phyloP scores from a whole-genome alignment of 164 flowering plant species.

The Macadamia integrifolia region DNA sequence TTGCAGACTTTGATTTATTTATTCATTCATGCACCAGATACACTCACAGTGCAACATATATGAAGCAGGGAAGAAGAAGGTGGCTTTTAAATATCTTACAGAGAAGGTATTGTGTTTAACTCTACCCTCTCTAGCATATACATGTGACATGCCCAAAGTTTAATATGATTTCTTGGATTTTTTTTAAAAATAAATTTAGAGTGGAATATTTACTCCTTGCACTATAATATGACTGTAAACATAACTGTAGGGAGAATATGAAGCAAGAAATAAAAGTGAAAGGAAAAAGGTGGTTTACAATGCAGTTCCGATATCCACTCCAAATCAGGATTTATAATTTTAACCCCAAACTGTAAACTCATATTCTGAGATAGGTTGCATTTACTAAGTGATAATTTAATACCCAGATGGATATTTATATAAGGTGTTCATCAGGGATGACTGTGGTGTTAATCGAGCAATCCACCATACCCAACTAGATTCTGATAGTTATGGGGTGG shows the following conservation, averaged over 20 bases:
- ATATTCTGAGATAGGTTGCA: no score
- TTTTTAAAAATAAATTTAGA: neutral
- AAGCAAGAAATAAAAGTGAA: no score
- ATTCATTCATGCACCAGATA: slow-evolving; percentile 38
- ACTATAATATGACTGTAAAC: neutral
- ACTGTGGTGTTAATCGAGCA: no score
- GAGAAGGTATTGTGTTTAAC: slow-evolving; percentile 56
- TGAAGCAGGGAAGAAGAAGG: slow-evolving; percentile 89
- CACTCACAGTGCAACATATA: slow-evolving; percentile 85
- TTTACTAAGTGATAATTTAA: no score
- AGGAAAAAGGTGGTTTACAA: no score
- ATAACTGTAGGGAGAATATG: neutral
- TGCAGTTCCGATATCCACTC: no score
- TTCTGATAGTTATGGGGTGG: no score
- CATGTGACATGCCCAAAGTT: neutral
- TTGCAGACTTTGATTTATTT: neutral
- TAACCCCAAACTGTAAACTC: no score
- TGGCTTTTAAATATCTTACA: slow-evolving; percentile 50
- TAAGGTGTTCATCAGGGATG: no score
- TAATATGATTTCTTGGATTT: neutral
- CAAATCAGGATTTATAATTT: no score
- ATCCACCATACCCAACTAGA: no score
- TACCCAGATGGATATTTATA: no score
- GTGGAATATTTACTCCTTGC: neutral
- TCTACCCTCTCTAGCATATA: neutral